Percentiles rank a stretch among this genome's conserved stretches.
These are phyloP conservation scores for Xylaria castorea DNA, from an alignment of 495 filamentous ascomycete species.

Conservation along the genomic window DNA sequence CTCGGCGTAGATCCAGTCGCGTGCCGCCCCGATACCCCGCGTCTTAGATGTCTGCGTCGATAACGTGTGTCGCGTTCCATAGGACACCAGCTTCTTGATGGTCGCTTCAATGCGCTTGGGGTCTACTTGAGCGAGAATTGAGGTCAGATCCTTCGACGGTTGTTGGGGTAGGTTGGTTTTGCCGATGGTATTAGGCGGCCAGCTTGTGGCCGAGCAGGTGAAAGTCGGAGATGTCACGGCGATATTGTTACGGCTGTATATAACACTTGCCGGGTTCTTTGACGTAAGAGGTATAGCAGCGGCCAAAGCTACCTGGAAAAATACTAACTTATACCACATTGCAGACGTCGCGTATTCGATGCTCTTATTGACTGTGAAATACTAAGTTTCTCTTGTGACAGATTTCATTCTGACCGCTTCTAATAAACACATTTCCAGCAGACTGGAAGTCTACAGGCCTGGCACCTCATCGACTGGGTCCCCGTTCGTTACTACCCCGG, in stretches of 20 bases:
- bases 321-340: constrained; percentile 18
- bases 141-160: constrained; percentile 51
- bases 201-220: constrained; percentile 38
- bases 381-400: too few species aligned
- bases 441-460: background rate
- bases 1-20: constrained; percentile 59
- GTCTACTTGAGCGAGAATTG: constrained; percentile 51
- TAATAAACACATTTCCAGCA: background rate
- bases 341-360: background rate
- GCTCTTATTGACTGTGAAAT: background rate
- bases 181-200: constrained; percentile 41
- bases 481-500: background rate
- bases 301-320: constrained; percentile 23
- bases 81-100: constrained; percentile 56
- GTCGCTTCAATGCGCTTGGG: constrained; percentile 50
- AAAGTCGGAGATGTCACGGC: constrained; percentile 20
- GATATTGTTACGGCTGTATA: background rate
- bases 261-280: constrained; percentile 32
- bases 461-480: background rate
- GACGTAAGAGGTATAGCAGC: constrained; percentile 27
- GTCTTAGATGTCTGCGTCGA: constrained; percentile 52
- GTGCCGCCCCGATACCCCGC: constrained; percentile 60
- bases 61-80: constrained; percentile 60
- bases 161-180: constrained; percentile 49
- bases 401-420: background rate